Conservation (phyloP, 1,139 yeast genomes). For the Pichia cactophila region DNA sequence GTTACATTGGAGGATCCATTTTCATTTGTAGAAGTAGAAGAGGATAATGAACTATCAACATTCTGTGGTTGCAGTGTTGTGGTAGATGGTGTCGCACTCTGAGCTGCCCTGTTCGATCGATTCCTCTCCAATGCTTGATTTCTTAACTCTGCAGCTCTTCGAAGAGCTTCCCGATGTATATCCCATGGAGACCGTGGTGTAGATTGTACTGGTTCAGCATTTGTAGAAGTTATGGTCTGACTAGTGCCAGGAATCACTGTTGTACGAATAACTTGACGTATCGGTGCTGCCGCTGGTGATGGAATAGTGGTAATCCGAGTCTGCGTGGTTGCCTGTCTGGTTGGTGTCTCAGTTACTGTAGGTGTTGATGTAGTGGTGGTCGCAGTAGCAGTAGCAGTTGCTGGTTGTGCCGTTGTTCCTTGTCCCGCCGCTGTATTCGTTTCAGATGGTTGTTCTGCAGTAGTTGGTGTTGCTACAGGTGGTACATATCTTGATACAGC, state of each 20-base stretch:
- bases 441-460: background rate
- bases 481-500: background rate
- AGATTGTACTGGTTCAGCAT: background rate
- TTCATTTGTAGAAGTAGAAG: background rate
- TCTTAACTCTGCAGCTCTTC: background rate
- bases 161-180: background rate
- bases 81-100: background rate
- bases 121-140: background rate
- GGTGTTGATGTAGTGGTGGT: too few species aligned
- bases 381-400: background rate
- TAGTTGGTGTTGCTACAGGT: background rate
- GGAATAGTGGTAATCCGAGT: background rate
- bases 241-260: background rate
- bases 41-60: background rate
- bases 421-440: background rate
- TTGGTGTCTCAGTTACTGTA: background rate
- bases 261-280: background rate
- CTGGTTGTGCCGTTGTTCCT: background rate
- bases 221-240: background rate
- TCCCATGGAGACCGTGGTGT: background rate
- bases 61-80: background rate
- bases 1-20: background rate
- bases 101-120: background rate
- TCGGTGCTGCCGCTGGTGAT: background rate
- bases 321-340: background rate